Percentiles rank a stretch among this genome's conserved stretches.
phyloP scores from a whole-genome alignment of 192 early-diverging fungal species.

The Mortierella claussenii region DNA sequence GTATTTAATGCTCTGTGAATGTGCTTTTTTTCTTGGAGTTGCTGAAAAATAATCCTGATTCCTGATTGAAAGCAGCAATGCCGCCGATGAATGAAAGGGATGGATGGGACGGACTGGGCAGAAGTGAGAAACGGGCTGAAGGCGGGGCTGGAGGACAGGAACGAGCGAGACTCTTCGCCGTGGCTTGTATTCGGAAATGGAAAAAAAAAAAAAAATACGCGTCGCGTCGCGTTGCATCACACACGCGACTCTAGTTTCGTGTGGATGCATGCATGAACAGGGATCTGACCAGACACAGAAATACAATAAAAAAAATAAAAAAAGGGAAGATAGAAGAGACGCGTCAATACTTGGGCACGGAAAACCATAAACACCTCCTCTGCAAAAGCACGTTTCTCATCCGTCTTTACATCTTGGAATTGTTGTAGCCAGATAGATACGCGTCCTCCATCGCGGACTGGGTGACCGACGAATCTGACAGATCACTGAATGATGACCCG shows the following conservation, averaged over 20 bases:
- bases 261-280: conserved; percentile 26
- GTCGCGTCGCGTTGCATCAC: too few species aligned
- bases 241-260: conserved; percentile 17
- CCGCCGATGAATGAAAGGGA: neutral
- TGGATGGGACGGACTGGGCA: neutral
- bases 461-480: conserved; percentile 65
- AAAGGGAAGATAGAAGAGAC: neutral
- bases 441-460: conserved; percentile 66
- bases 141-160: too few species aligned
- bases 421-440: conserved; percentile 61
- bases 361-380: too few species aligned
- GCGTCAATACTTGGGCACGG: neutral
- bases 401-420: conserved; percentile 60
- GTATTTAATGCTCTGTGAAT: neutral
- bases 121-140: neutral
- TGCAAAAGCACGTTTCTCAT: neutral
- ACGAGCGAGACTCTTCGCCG: too few species aligned
- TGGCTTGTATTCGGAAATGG: conserved; percentile 1
- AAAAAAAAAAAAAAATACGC: too few species aligned
- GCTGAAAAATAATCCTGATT: neutral
- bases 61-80: neutral
- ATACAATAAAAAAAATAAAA: too few species aligned
- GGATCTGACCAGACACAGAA: too few species aligned
- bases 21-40: neutral
- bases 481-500: conserved; percentile 59